Percentiles rank a stretch among this genome's conserved stretches.
Conservation (phyloP, 2,329 filamentous ascomycete species). For the Colletotrichum caudatum region DNA sequence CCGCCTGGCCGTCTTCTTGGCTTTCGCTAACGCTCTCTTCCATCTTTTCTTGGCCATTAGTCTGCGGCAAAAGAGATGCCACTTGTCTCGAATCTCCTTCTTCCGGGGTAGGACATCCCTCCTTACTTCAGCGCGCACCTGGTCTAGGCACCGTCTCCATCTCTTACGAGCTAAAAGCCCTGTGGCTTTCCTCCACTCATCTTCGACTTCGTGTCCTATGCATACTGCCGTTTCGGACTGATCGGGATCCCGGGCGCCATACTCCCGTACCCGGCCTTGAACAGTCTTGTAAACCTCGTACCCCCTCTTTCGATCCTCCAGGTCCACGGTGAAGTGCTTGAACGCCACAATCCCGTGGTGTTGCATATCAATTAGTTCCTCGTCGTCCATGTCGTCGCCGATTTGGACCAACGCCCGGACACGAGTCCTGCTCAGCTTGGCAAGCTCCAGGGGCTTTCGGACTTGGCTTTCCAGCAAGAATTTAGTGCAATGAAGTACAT, state of each 20-base stretch:
- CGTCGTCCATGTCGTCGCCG: neutral
- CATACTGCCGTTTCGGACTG: neutral
- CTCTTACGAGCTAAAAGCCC: constrained; percentile 1
- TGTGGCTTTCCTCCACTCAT: constrained; percentile 7
- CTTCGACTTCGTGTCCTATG: neutral
- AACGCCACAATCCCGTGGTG: neutral
- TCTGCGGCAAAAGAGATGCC: constrained; percentile 10
- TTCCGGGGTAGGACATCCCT: constrained; percentile 5
- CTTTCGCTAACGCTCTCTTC: neutral
- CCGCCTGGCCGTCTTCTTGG: neutral
- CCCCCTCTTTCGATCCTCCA: constrained; percentile 1
- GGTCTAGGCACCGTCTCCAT: neutral
- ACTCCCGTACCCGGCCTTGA: constrained; percentile 1
- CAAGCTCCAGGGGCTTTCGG: constrained; percentile 4
- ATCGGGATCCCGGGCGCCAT: constrained; percentile 1
- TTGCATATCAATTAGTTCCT: neutral
- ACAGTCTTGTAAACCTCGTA: constrained; percentile 1
- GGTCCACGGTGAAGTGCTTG: neutral
- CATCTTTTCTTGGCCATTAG: neutral
- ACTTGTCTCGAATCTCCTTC: constrained; percentile 2
- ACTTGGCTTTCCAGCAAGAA: neutral
- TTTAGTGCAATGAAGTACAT: constrained; percentile 8
- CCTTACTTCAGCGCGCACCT: neutral
- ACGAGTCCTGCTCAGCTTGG: neutral
- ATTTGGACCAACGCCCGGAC: neutral